These are phyloP conservation scores for Eutrema salsugineum DNA, from an alignment of 441 rosid species.

Conservation along the genomic window DNA sequence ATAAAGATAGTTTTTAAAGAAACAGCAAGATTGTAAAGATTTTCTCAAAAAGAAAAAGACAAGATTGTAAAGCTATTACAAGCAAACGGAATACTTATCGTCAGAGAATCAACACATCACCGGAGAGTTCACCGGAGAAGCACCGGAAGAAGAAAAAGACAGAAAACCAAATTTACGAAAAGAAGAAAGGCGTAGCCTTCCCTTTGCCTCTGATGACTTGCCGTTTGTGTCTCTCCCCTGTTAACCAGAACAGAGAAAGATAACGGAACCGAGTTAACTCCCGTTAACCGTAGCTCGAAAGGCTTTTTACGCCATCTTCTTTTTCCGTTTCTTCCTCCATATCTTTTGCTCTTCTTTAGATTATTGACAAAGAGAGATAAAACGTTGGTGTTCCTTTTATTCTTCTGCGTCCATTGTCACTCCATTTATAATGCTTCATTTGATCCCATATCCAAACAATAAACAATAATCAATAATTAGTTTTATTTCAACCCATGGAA, in stretches of 20 bases:
- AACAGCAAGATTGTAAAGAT: constrained; percentile 8
- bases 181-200: constrained; percentile 88
- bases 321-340: constrained; percentile 41
- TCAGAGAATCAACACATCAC: constrained; percentile 11
- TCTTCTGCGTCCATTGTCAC: constrained; percentile 2
- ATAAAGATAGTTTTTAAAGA: constrained; percentile 28
- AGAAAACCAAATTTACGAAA: constrained; percentile 16
- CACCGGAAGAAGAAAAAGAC: background rate
- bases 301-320: constrained; percentile 20
- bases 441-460: constrained; percentile 16
- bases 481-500: constrained; percentile 1
- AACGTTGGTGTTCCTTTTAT: background rate
- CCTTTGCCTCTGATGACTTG: constrained; percentile 84
- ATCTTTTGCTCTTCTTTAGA: constrained; percentile 11
- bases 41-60: no score
- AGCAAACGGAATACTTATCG: background rate
- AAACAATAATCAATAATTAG: no score
- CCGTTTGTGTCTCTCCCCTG: constrained; percentile 36
- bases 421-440: constrained; percentile 27
- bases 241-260: constrained; percentile 20
- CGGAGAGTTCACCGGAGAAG: background rate
- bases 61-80: constrained; percentile 11
- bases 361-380: background rate
- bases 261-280: constrained; percentile 18
- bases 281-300: constrained; percentile 2